These are phyloP conservation scores for Chytriomyces hyalinus DNA, from an alignment of 192 early-diverging fungal genomes.

Conservation along the genomic window DNA sequence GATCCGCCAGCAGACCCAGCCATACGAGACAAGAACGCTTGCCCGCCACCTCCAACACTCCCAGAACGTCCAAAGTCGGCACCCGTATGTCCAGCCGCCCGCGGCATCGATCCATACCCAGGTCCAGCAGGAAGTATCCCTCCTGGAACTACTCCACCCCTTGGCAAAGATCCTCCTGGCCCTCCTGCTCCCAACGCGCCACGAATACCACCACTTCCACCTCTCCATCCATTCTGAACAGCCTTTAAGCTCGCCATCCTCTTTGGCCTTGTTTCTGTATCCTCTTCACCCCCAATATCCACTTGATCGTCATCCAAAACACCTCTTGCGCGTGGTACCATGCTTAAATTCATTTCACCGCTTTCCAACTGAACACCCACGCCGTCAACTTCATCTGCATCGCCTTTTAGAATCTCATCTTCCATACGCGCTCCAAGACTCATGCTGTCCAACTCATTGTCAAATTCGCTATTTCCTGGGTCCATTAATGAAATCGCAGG, in stretches of 20 bases:
- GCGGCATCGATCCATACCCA: not conserved
- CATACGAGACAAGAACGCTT: not conserved
- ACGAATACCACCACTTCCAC: not conserved
- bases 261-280: not conserved
- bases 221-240: not conserved
- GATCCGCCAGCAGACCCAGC: not conserved
- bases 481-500: not conserved
- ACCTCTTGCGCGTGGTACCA: constrained; percentile 13
- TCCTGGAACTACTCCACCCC: not conserved
- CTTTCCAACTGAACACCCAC: not conserved
- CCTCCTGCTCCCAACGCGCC: not conserved
- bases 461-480: not conserved
- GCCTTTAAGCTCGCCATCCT: not conserved
- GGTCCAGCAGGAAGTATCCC: not conserved
- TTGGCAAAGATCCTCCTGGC: not conserved
- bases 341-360: not conserved
- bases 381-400: not conserved
- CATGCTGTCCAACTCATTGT: not conserved
- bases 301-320: not conserved
- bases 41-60: not conserved
- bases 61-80: not conserved
- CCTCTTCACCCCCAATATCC: not conserved
- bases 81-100: too few species aligned
- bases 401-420: not conserved
- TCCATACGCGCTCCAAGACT: not conserved